Evolutionary conservation across 179 eudicot genomes (phyloP), one percentile per base, ranked within the genome.

Genomic region (Drosera spatulata): DNA sequence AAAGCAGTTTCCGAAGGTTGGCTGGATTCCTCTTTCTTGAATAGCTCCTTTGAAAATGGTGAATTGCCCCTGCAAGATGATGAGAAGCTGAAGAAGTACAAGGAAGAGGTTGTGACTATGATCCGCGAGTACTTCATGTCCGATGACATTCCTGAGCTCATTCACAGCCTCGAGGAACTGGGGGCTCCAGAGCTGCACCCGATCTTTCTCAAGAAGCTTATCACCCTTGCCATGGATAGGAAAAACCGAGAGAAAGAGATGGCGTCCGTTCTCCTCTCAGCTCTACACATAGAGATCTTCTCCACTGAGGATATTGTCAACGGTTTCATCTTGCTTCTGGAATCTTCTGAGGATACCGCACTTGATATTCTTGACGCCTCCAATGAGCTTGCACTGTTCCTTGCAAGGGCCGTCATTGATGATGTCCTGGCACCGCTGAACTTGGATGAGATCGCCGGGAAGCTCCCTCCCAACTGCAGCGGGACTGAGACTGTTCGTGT

Each of bases 181-280:
- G 79, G 70, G 51, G 76, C 84, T 7, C 97, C 95, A 0, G 90
- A 86, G 57, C 70, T 75, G 6, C 84, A 93, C 69, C 84, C 99
- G 2, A 46, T 93, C 61, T 93, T 89, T 64, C 67, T 93, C 64
- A 93, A 93, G 69, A 88, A 71, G 82, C 81, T 93, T 41, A 77
- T 89, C 55, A 86, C 91, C 12, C 94, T 93, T 45, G 99, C 99
- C 54, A 73, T 93, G 97, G 99, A 93, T 66, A 69, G 99, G 66
- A 93, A 93, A 66, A 86, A 89, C 70, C 62, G 95, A 60, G 99
- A 93, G 75, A 93, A 85, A 73, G 99, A 93, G 67, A 89, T 89
- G 99, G 97, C 99, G 41, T 93, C 99, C n/a, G 90, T 86, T 64
- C 70, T 93, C 22, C 88, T 93, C 22, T 84, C 99, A 9, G 95